phyloP scores from a whole-genome alignment of 306 rosid species.

The Spatholobus suberectus region DNA sequence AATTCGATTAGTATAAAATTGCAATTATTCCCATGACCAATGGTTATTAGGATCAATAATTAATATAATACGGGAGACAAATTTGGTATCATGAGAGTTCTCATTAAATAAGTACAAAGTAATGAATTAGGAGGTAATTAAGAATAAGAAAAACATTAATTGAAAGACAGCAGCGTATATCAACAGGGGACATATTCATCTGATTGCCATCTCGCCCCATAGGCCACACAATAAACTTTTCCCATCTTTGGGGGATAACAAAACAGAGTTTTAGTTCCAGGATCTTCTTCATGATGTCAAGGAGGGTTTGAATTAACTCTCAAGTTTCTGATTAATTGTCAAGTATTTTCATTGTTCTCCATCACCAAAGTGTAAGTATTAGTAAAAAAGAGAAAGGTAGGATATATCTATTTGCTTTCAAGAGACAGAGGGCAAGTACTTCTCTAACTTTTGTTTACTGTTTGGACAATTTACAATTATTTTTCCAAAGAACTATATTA shows the following conservation, averaged over 20 bases:
- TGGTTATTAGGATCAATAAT: constrained; percentile 25
- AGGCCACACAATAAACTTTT: constrained; percentile 13
- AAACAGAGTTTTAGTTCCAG: constrained; percentile 18
- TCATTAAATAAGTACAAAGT: constrained; percentile 45
- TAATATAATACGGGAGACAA: constrained; percentile 39
- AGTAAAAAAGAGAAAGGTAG: neutral
- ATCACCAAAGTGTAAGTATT: neutral
- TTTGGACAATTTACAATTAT: neutral
- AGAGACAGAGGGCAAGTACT: neutral
- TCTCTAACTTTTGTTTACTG: neutral
- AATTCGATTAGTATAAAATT: constrained; percentile 20
- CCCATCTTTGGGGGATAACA: constrained; percentile 24
- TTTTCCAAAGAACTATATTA: neutral
- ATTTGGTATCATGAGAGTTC: constrained; percentile 38
- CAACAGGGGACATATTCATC: constrained; percentile 28
- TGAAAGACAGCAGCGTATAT: constrained; percentile 5
- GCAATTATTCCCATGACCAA: constrained; percentile 18
- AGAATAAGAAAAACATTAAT: constrained; percentile 10
- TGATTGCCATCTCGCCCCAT: neutral
- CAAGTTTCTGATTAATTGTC: neutral
- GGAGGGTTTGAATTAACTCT: constrained; percentile 1
- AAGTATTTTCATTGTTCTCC: neutral
- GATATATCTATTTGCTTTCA: constrained; percentile 8
- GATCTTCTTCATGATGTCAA: constrained; percentile 28
- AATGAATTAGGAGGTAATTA: constrained; percentile 40